Percentiles rank a stretch among this genome's conserved stretches.
Conservation (phyloP, 1,284 basidiomycete species). For the Mycena sp. region DNA sequence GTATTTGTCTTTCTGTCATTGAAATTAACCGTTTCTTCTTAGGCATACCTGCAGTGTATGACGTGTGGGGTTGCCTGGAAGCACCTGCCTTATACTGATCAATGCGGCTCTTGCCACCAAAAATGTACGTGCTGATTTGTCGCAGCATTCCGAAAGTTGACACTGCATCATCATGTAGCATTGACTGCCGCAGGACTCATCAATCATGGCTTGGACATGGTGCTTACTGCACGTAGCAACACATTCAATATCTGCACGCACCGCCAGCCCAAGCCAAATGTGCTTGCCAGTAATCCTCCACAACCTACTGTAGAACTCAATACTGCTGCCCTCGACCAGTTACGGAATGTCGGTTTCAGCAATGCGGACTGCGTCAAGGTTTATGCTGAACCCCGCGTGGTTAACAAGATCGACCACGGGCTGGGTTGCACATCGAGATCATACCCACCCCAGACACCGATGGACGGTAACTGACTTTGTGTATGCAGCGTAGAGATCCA, state of each 20-base stretch:
- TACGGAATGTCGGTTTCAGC: slow-evolving; percentile 11
- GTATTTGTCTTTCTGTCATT: neutral
- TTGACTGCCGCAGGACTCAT: neutral
- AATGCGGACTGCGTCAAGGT: slow-evolving; percentile 13
- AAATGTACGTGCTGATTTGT: neutral
- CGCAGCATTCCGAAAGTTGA: neutral
- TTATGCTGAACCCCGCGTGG: neutral
- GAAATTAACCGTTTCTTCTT: neutral
- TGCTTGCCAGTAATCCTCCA: neutral
- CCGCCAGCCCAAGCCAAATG: neutral
- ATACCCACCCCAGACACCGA: neutral
- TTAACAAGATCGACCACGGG: neutral
- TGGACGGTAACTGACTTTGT: neutral
- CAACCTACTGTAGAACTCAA: slow-evolving; percentile 2
- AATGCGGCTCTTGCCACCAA: slow-evolving; percentile 4
- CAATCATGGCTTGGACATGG: slow-evolving; percentile 1
- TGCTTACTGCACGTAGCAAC: neutral
- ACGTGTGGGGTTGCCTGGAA: slow-evolving; percentile 8
- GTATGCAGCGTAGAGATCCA: neutral
- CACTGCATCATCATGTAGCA: neutral
- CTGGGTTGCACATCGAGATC: slow-evolving; percentile 10
- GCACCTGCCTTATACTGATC: slow-evolving; percentile 3
- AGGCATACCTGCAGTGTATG: slow-evolving; percentile 14
- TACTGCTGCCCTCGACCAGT: slow-evolving; percentile 2
- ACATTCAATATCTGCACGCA: slow-evolving; percentile 2